Evolutionary conservation across 768 basidiomycete species (phyloP).

Genomic region (Pulveroboletus ravenelii): DNA sequence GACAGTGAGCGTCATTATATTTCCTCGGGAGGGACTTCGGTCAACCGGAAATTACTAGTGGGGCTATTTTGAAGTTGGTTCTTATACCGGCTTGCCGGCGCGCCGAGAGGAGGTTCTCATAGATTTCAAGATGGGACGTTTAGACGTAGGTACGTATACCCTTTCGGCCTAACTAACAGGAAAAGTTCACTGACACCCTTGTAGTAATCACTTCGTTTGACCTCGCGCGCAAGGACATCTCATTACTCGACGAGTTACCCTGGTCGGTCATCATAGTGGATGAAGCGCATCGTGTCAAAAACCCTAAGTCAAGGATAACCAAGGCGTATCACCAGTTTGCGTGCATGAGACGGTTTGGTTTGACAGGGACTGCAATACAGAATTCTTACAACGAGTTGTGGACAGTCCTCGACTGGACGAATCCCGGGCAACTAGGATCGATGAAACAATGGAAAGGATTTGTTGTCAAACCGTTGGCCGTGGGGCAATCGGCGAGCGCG

Average conservation of each 20-base stretch:
- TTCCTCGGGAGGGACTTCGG: not conserved
- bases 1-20: slow-evolving; percentile 44
- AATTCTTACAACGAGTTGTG: slow-evolving; percentile 89
- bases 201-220: slow-evolving; percentile 83
- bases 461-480: slow-evolving; percentile 61
- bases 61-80: slow-evolving; percentile 88
- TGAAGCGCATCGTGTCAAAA: slow-evolving; percentile 90
- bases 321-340: slow-evolving; percentile 65
- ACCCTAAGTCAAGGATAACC: slow-evolving; percentile 60
- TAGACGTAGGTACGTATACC: slow-evolving; percentile 69
- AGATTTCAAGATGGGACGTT: slow-evolving; percentile 75
- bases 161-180: not conserved
- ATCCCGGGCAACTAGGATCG: slow-evolving; percentile 72
- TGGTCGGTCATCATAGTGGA: slow-evolving; percentile 79
- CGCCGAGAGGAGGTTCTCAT: slow-evolving; percentile 54
- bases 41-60: slow-evolving; percentile 47
- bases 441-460: slow-evolving; percentile 71
- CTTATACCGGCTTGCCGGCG: slow-evolving; percentile 53
- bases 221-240: slow-evolving; percentile 66
- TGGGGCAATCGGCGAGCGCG: slow-evolving; percentile 63
- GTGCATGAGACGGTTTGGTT: slow-evolving; percentile 69
- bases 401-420: slow-evolving; percentile 92
- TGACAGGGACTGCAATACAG: slow-evolving; percentile 83
- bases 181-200: not conserved
- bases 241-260: slow-evolving; percentile 58